Percentiles rank a stretch among this genome's conserved stretches.
Conservation (phyloP, 805 yeast genomes). For the Wickerhamiella azymoides region DNA sequence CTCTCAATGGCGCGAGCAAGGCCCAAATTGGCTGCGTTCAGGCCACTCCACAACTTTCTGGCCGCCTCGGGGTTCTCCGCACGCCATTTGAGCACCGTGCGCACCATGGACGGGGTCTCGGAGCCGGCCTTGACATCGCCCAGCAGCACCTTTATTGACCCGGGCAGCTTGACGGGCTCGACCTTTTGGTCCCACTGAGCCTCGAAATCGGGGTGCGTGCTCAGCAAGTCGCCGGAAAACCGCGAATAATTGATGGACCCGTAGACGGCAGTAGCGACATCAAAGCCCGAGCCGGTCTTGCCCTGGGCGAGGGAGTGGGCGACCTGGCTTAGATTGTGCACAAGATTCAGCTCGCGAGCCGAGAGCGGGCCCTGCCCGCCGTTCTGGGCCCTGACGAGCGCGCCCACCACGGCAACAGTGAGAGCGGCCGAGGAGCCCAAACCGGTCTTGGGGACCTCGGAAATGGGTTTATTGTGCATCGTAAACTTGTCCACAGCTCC, state of each 20-base stretch:
- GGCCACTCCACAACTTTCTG: conserved; percentile 34
- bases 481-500: conserved; percentile 30
- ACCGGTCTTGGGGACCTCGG: conserved; percentile 81
- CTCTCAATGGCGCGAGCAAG: conserved; percentile 37
- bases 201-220: conserved; percentile 20
- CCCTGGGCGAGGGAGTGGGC: conserved; percentile 92
- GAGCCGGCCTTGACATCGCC: conserved; percentile 92
- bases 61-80: conserved; percentile 38
- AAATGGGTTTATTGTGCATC: conserved; percentile 46
- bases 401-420: conserved; percentile 65
- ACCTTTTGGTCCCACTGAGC: conserved; percentile 46
- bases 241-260: conserved; percentile 78
- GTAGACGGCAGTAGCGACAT: conserved; percentile 87
- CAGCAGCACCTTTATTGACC: conserved; percentile 58
- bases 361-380: conserved; percentile 19
- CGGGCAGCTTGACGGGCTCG: conserved; percentile 49
- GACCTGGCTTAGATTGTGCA: conserved; percentile 78
- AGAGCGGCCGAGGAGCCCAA: conserved; percentile 93
- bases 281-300: conserved; percentile 94
- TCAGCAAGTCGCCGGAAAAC: conserved; percentile 43
- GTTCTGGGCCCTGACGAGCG: conserved; percentile 39
- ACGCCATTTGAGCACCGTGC: conserved; percentile 62
- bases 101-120: conserved; percentile 83
- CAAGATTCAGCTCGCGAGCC: conserved; percentile 15
- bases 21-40: conserved; percentile 45